Percentiles rank a stretch among this genome's conserved stretches.
phyloP scores from a whole-genome alignment of 495 filamentous ascomycete species.

The Ramalina intermedia region DNA sequence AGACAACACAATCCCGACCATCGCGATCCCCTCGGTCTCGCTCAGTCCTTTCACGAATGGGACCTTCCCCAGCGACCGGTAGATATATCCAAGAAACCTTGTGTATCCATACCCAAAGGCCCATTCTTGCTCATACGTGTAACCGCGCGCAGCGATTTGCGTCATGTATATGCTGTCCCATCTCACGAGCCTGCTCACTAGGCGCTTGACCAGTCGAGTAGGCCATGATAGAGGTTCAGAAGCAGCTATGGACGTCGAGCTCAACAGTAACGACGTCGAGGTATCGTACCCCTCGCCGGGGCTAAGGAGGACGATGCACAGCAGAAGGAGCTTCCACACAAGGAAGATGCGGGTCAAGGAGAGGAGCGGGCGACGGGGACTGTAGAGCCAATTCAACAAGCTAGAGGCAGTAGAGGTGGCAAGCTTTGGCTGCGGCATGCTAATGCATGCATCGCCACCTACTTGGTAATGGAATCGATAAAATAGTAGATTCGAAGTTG shows the following conservation, averaged over 20 bases:
- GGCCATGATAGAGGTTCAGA: background rate
- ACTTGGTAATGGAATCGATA: too few relatives aligned
- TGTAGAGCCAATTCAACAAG: too few relatives aligned
- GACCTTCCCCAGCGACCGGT: background rate
- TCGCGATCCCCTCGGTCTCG: constrained; percentile 11
- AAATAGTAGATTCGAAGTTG: too few relatives aligned
- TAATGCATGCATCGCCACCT: too few relatives aligned
- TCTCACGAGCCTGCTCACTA: constrained; percentile 45
- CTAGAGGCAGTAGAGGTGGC: too few relatives aligned
- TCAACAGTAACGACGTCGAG: constrained; percentile 51
- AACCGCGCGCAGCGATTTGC: constrained; percentile 51
- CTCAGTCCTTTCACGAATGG: background rate
- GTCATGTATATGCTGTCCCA: constrained; percentile 93
- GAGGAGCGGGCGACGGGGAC: background rate
- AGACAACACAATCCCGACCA: constrained; percentile 48
- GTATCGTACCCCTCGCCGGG: constrained; percentile 81
- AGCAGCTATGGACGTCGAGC: constrained; percentile 3
- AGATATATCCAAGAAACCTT: constrained; percentile 9
- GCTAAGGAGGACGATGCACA: constrained; percentile 44
- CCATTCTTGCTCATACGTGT: constrained; percentile 91
- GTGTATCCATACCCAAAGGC: constrained; percentile 69
- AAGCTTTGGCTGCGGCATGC: too few relatives aligned
- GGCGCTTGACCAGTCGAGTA: constrained; percentile 8
- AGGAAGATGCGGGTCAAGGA: constrained; percentile 24
- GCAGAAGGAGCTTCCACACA: constrained; percentile 61